phyloP scores from a whole-genome alignment of 129 eudicot species.

The Heracleum sosnowskyi region DNA sequence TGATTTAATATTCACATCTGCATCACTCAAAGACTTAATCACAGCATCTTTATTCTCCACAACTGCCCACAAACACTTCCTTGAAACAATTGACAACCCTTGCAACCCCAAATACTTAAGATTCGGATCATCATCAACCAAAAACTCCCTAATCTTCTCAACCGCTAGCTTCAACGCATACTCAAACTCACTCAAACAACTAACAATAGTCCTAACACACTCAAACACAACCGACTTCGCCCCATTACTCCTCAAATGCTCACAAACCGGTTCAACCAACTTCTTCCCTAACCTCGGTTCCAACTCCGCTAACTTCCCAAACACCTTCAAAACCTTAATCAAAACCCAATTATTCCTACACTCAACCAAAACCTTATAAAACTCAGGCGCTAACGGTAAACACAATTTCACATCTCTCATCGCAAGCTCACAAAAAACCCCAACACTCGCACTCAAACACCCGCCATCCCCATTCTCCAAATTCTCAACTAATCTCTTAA shows the following conservation, averaged over 20 bases:
- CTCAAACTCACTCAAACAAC: constrained; percentile 62
- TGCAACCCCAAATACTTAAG: constrained; percentile 86
- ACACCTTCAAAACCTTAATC: constrained; percentile 83
- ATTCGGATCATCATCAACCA: constrained; percentile 70
- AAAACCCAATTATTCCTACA: constrained; percentile 82
- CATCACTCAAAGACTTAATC: constrained; percentile 77
- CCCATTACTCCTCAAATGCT: constrained; percentile 54
- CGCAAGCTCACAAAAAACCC: constrained; percentile 83
- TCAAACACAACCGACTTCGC: constrained; percentile 89
- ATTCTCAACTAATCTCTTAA: constrained; percentile 76
- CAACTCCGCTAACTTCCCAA: constrained; percentile 54
- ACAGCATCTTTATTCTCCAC: constrained; percentile 81
- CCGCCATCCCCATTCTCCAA: constrained; percentile 48
- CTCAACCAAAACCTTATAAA: constrained; percentile 73
- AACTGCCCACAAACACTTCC: constrained; percentile 65
- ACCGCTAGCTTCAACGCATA: constrained; percentile 77
- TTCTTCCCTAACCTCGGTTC: constrained; percentile 80
- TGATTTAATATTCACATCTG: constrained; percentile 58
- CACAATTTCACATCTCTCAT: constrained; percentile 51
- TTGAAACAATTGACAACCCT: constrained; percentile 52
- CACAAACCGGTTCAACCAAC: constrained; percentile 83
- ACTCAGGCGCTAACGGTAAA: constrained; percentile 86
- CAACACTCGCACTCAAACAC: constrained; percentile 50
- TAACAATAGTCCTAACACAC: constrained; percentile 70
- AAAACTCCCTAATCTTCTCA: constrained; percentile 63